Conservation (phyloP, 441 rosid genomes). For the Gossypium gossypioides region DNA sequence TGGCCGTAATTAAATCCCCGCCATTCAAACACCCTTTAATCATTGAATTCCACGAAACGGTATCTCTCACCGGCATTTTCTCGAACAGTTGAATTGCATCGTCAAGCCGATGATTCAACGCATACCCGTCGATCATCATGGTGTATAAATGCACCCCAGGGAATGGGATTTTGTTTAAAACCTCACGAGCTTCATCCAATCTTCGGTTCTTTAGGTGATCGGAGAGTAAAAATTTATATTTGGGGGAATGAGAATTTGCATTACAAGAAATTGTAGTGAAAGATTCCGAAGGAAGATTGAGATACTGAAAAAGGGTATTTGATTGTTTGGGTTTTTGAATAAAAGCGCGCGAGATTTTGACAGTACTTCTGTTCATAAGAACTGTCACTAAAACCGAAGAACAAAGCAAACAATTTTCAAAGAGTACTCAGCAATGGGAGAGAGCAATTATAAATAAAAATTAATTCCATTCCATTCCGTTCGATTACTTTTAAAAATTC, state of each 20-base stretch:
- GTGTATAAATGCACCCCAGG: conserved; percentile 36
- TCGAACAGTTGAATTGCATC: conserved; percentile 39
- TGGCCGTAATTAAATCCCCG: conserved; percentile 36
- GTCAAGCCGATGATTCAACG: conserved; percentile 22
- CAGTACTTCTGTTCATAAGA: conserved; percentile 2
- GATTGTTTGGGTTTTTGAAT: background rate
- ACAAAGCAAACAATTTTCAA: background rate
- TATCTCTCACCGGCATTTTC: conserved; percentile 35
- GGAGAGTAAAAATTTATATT: conserved; percentile 27
- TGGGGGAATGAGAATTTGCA: conserved; percentile 6
- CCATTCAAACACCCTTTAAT: conserved; percentile 55
- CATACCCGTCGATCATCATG: conserved; percentile 35
- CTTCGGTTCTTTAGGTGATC: conserved; percentile 34
- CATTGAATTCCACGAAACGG: conserved; percentile 43
- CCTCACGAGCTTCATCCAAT: conserved; percentile 39
- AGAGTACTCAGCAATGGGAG: background rate
- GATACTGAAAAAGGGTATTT: background rate
- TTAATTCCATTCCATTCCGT: background rate
- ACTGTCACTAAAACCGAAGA: background rate
- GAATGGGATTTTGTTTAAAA: conserved; percentile 26
- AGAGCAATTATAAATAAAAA: background rate
- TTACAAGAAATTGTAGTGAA: background rate
- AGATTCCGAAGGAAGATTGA: background rate
- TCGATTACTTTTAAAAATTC: background rate
- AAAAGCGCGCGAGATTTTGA: conserved; percentile 9